A percentile compares a stretch with the other conserved stretches of the same genome.
These are phyloP conservation scores for Hippophae tibetana DNA, from an alignment of 306 rosid species.

Conservation along the genomic window DNA sequence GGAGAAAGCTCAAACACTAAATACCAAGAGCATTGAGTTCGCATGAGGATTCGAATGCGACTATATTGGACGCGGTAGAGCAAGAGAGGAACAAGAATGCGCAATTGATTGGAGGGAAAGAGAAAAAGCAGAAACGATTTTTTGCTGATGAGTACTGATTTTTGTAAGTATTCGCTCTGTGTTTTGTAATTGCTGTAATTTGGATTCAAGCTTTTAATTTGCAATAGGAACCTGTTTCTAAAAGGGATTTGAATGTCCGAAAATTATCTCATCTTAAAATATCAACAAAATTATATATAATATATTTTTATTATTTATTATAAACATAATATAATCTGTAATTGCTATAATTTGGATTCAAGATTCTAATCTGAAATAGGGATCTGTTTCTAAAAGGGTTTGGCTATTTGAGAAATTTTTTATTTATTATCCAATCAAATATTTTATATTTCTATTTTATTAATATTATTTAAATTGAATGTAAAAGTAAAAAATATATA, in stretches of 20 bases:
- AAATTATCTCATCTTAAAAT: too few relatives aligned
- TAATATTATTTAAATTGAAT: too few relatives aligned
- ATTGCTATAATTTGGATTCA: constrained; percentile 4
- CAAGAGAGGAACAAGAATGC: not conserved
- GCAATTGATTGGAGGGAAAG: constrained; percentile 15
- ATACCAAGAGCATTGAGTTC: not conserved
- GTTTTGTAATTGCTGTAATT: not conserved
- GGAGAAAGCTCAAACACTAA: not conserved
- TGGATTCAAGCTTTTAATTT: constrained; percentile 2
- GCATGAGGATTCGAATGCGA: not conserved
- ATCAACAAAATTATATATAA: too few relatives aligned
- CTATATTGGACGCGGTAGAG: constrained; percentile 2
- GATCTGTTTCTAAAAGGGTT: constrained; percentile 14
- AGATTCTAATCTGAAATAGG: constrained; percentile 2
- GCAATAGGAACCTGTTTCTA: constrained; percentile 12
- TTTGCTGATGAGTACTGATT: not conserved
- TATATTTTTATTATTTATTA: too few relatives aligned
- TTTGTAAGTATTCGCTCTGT: not conserved
- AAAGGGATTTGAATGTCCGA: constrained; percentile 1
- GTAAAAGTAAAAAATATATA: too few relatives aligned
- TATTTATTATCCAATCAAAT: not conserved
- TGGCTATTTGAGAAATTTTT: not conserved
- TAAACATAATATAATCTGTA: not conserved
- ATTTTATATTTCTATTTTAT: too few relatives aligned
- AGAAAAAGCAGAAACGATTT: not conserved